Evolutionary conservation across 116 monocot species (phyloP), one percentile per base, ranked within the genome.

Genomic region (Posidonia oceanica): DNA sequence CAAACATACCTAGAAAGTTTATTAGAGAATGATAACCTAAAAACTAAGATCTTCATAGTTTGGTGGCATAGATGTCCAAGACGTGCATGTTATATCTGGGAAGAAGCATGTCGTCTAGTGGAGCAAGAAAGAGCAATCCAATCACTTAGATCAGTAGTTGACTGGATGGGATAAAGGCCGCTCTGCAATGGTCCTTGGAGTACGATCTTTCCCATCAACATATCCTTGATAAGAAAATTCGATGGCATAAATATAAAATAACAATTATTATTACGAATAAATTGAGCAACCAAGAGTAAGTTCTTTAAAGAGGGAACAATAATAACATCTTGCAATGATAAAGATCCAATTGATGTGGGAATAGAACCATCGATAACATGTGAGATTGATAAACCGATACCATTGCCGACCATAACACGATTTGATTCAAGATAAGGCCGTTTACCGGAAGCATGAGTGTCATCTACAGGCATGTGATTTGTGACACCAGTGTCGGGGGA

Each of bases 41-140:
- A 17, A 69, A 12, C 2, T 22, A 69, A 54, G 1, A 4, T 10
- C 37, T 54, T 22, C 69, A 69, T 54, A 4, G 14, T 39, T 39
- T 51, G 68, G 68, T 44, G 37, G 59, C 59, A 17, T 17, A 16
- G 59, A 59, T 59, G 59, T 14, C 59, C 59, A 20, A 59, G 59
- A 59, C 59, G 59, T 17, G 59, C 59, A 59, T 59, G 59, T 3
- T 3, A 59, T 59, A 20, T 59, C 14, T 68, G 1, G 17, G 48
- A 52, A 20, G 41, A 48, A 68, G 41, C 20, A 10, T 52, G 6
- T 15, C 1, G 14, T 20, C 68, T 12, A 48, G 21, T 0, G 3
- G 41, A 48, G 20, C 20, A 11, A 16, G 20, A 51, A 8, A 44
- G 20, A 51, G 18, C 14, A 59, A 20, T 14, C 59, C 5, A 16